Percentiles rank a stretch among this genome's conserved stretches.
Evolutionary conservation across 169 alveolate genomes (phyloP).

Genomic region (Amoebophrya sp.): DNA sequence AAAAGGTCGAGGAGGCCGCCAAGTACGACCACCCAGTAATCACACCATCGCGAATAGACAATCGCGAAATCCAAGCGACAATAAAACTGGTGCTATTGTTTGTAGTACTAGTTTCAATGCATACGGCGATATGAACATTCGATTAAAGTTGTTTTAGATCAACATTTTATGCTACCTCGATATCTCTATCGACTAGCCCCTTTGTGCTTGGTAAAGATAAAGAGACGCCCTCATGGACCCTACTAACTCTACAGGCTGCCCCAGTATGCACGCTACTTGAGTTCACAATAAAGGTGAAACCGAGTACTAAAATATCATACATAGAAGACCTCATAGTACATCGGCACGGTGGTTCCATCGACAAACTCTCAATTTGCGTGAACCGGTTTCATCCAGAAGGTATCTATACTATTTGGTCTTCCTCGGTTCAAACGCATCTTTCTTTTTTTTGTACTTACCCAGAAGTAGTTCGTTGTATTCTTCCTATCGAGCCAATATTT

Average conservation of each 20-base stretch:
- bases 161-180: too few relatives aligned
- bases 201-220: too few relatives aligned
- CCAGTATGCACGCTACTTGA: slow-evolving; percentile 34
- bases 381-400: slow-evolving; percentile 11
- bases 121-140: too few relatives aligned
- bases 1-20: background rate
- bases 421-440: background rate
- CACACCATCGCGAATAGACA: slow-evolving; percentile 21
- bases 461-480: too few relatives aligned
- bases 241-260: slow-evolving; percentile 27
- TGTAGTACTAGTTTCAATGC: too few relatives aligned
- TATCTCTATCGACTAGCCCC: too few relatives aligned
- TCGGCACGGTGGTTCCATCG: slow-evolving; percentile 29
- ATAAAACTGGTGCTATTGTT: background rate
- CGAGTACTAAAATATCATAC: background rate
- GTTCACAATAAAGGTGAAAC: slow-evolving; percentile 6
- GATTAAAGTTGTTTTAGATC: too few relatives aligned
- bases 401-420: background rate
- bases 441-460: too few relatives aligned
- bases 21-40: slow-evolving; percentile 23
- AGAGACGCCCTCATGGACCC: too few relatives aligned
- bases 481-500: too few relatives aligned
- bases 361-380: slow-evolving; percentile 4
- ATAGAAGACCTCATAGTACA: background rate
- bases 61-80: slow-evolving; percentile 17